Evolutionary conservation across 2,329 filamentous ascomycete species (phyloP), one percentile per base, ranked within the genome.

Genomic region (Dendrostoma leiphaemia): DNA sequence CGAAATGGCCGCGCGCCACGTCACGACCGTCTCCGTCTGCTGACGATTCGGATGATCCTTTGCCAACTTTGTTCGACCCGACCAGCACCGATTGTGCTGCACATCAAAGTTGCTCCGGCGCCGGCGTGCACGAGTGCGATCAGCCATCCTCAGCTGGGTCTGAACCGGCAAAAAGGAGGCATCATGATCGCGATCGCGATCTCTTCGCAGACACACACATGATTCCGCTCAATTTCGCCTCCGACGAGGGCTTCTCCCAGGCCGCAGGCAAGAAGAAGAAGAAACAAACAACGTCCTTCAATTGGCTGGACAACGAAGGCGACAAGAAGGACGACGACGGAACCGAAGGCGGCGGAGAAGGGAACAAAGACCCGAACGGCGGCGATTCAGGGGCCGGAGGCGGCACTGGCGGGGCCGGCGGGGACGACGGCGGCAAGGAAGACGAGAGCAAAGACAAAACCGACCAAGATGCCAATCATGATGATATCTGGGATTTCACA

Each of bases 261-360:
- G 77, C 75, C 34, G 77, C 71, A 2, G 78, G 80, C 60, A 82
- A 80, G 67, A 84, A 79, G 67, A 87, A 86, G 69, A 76, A 76
- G 59, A 74, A 70, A 29, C 76, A 77, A 58, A 67, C 73, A 28
- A 70, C 74, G 0, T 64, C 70, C 38, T 65, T 60, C 51, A 74
- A 74, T 59, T 75, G 71, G 69, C 68, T 61, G n/a, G 69, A 72
- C 47, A 72, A 74, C 48, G 73, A 74, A 17, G 73, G 73, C 37
- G 76, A 78, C 17, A 75, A 77, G 38, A 76, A 75, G 29, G 58
- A 59, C 17, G 67, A 67, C 19, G 63, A 65, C 26, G 74, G 71
- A 49, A 69, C 69, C 37, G 69, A 71, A 13, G 70, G 68, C 2
- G 70, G 65, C 10, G 70, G 66, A n/a, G 69, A 67, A 32, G 63